A percentile compares a stretch with the other conserved stretches of the same genome.
Conservation (phyloP, 139 green algal species). For the Dunaliella sp. region DNA sequence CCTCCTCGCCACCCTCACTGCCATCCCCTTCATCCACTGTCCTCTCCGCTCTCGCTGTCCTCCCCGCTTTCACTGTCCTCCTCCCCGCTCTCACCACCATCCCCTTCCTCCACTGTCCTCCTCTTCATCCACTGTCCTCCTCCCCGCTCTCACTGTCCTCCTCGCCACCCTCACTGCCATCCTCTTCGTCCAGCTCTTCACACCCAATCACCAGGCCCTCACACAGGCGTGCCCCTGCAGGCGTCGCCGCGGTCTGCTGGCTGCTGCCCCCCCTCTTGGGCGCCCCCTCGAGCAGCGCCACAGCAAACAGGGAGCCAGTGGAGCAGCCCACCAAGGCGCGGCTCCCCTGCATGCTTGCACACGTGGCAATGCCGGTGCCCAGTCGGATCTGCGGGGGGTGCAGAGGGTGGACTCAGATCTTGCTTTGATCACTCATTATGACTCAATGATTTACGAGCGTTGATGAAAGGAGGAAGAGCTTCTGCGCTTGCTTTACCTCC, state of each 20-base stretch:
- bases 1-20: background rate
- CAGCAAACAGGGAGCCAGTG: background rate
- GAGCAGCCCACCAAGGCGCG: background rate
- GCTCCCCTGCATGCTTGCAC: background rate
- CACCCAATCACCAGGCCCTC: background rate
- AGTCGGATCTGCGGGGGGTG: background rate
- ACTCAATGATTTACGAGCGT: no score
- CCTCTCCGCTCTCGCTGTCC: no score
- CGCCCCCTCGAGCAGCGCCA: background rate
- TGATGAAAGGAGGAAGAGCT: no score
- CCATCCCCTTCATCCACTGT: background rate
- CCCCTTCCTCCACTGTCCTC: background rate
- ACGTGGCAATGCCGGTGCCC: constrained; percentile 3
- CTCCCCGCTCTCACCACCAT: background rate
- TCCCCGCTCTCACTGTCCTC: background rate
- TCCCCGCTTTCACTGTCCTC: no score
- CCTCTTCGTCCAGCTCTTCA: background rate
- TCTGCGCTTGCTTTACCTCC: no score
- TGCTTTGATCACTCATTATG: no score
- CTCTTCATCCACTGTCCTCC: background rate
- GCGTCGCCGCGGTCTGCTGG: no score
- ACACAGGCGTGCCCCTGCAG: background rate
- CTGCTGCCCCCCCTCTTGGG: no score
- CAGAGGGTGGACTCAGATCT: no score
- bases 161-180: background rate